Base-by-base conservation (phyloP, 495 filamentous ascomycete species). In the Neurospora intermedia region DNA sequence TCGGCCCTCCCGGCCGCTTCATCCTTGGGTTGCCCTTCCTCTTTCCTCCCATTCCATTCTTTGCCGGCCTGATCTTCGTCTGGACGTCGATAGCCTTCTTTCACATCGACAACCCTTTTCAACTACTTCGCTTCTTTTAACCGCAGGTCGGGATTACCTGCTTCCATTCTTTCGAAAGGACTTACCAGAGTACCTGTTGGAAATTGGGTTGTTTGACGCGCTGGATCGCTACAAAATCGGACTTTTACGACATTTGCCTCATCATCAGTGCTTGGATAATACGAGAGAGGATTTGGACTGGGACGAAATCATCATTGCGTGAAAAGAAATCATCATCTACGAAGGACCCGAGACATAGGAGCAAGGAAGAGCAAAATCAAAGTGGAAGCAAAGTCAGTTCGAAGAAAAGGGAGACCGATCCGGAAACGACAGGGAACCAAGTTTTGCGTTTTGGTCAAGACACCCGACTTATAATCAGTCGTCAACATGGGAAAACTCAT, bases 401-500 rank as follows among this genome's bases (percentile, higher is more conserved):
- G 27, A 66, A 35, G 54, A 35, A 66, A 35, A 66, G 54, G 54
- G 27, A 18, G 16, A 35, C 15, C 7, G 15, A 35, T 31, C 27
- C 27, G 27, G 27, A 16, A 35, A 62, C 54, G 54, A 35, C 3
- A 18, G 15, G 27, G 8, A 35, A 38, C 35, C 35, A 31, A 31
- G 27, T 1, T 31, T 27, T 27, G 9, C 27, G 8, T 13, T 11
- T 54, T 20, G 20, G 46, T 7, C 43, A 46, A 54, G 20, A 54
- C 27, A 54, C 46, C 48, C 27, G 4, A 38, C 35, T 6, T 2
- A 7, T 71, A 72, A 71, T 59, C 74, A 70, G 48, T 69, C 31
- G 76, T 46, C 81, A 87, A 78, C 77, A 99, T 99, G 96, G 96
- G 96, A 81, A 93, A 90, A 79, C 89, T 99, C 75, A 99, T 99